Evolutionary conservation across 352 stramenopile species (phyloP), one percentile per base, ranked within the genome.

Genomic region (Phytopythium mirpurense): DNA sequence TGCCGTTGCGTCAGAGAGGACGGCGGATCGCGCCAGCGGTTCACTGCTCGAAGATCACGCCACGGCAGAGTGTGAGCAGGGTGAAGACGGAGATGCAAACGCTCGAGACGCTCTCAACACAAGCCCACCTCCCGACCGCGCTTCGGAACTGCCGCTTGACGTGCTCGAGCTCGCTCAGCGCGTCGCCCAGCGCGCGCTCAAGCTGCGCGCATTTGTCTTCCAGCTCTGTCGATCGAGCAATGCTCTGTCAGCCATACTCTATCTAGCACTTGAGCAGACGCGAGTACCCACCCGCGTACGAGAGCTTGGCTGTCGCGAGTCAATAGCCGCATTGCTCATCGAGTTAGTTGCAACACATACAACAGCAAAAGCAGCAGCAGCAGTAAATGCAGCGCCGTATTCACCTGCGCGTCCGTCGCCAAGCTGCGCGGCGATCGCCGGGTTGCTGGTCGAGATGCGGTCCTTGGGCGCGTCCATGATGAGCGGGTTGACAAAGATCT

Each of bases 401-500:
- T 49, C 60, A 74, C 64, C 60, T 72, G 65, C 67, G 46, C 63
- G 60, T 3, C 67, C 63, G 24, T 79, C 74, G 3, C 68, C 72
- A 5, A 93, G 68, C 3, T 88, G 68, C 18, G 74, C 80, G 46
- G 78, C 72, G 37, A 91, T 93, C 18, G 70, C 74, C 2, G 80
- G 67, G 40, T 92, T 94, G 23, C 62, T 68, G 0, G 80, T 90
- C 42, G 83, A 85, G 43, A 93, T 93, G 46, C 74, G 74, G 64
- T 93, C 83, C 55, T 88, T 90, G 1, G 86, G 88, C 11, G 81
- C 76, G 37, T 93, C 83, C 49, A 92, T 63, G 47, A 96, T 86
- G 65, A 90, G 88, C 48, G 85, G 87, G 51, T 96, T 96, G 45
- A 96, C 83, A 45, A 87, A 96, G 32, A 95, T 77, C 54, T 93